Base-by-base conservation (phyloP, 1,139 yeast genomes). In the Taphrina sp. region DNA sequence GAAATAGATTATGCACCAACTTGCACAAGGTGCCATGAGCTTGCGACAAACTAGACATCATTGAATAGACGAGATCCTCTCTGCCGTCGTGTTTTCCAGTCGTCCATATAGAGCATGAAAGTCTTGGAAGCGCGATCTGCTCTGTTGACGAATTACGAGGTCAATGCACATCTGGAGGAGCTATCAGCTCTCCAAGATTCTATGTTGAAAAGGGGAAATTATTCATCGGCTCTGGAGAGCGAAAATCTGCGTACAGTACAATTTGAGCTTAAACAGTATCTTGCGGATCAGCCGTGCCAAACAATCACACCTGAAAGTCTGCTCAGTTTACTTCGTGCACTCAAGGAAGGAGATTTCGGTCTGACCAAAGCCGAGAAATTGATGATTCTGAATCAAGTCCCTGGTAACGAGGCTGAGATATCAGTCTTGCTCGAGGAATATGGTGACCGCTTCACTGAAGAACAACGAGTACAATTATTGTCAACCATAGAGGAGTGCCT, bases 281-380 rank as follows among this genome's bases (percentile, higher is more conserved):
- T 49, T 5, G 54, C 29, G 10, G 37, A 31, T 10, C 43, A 38
- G 35, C 54, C 46, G 10, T 41, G 44, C 17, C 26, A 20, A 16
- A 20, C 26, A 20, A 42, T 49, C 22, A 22, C 45, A 5, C 46
- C 38, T 5, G 34, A 22, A 14, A 29, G 19, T 29, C 36, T 49
- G 7, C 24, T 16, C 16, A 36, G 24, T 3, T 39, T 49, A 12
- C 22, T 41, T 7, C 12, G 10, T 3, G 46, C 38, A 14, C 29
- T 49, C n/a, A 41, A 38, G 17, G 16, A 19, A 20, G 17, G 19
- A 4, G 39, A 14, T 10, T 41, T 49, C 5, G 20, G 35, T 12
- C 31, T 56, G 19, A 56, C 58, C 17, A 56, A 56, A 16, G 58
- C 44, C n/a, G 58, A 56, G 20, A 56, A 52, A 34, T 46, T 56